Evolutionary conservation across 2,329 filamentous ascomycete genomes (phyloP), one percentile per base, ranked within the genome.

Genomic region (Phyllosticta ampelicida): DNA sequence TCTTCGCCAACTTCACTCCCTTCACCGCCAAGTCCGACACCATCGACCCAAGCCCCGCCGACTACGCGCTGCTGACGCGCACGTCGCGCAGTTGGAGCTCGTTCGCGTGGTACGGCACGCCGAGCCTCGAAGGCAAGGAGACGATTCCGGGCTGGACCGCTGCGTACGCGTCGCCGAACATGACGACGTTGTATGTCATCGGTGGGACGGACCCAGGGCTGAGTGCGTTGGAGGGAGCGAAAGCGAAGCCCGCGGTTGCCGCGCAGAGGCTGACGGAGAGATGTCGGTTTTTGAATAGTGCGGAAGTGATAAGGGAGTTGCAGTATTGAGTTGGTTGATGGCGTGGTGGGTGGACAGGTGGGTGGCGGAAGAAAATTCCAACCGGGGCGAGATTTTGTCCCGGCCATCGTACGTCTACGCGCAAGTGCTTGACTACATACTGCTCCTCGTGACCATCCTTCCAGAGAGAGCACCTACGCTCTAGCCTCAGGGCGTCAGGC

Each of bases 81-180:
- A 71, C 71, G n/a, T 75, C 76, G 10, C 67, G 75, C 11, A 75
- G 74, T 1, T 81, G 78, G 78, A 73, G 73, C 13, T 73, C 70
- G 0, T 80, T 79, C 64, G 76, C 74, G 1, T 70, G 62, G 9
- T 63, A 63, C 0, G 77, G 77, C 0, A 63, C 61, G 28, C 75
- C 74, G 4, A 66, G 67, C 0, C 28, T 67, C 13, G 54, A 60
- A 3, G 65, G 65, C 1, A 65, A 66, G 18, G 63, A 71, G n/a
- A 77, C 75, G 1, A 70, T 80, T 54, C 53, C 69, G 23, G 73
- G 71, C 0, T 79, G 77, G 66, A 60, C 61, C n/a, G 65, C 66
- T 6, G 74, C 75, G 0, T 76, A 73, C 60, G 63, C 62, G 26
- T 52, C 51, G 1, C 56, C 61, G 0, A 61, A 65, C 1, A 63